Evolutionary conservation across 768 basidiomycete genomes (phyloP).

Genomic region (Phlegmacium glaucopus): DNA sequence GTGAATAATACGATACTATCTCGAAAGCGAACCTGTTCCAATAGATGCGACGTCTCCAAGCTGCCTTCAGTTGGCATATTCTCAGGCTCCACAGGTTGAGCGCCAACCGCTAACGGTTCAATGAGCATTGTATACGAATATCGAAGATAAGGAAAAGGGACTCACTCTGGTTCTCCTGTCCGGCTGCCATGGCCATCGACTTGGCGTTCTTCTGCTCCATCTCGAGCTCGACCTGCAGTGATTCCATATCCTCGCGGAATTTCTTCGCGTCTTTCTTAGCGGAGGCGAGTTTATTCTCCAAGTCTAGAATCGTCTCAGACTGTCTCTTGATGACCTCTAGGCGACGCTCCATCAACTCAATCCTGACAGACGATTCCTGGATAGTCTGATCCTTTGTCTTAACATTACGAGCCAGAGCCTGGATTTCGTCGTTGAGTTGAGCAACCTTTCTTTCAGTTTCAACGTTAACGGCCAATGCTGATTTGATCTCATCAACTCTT

Average conservation of each 20-base stretch:
- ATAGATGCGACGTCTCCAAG: slow-evolving; percentile 81
- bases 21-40: slow-evolving; percentile 67
- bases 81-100: slow-evolving; percentile 56
- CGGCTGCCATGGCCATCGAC: slow-evolving; percentile 64
- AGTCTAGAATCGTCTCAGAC: slow-evolving; percentile 75
- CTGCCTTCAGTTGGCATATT: slow-evolving; percentile 70
- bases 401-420: slow-evolving; percentile 79
- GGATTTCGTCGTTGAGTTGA: slow-evolving; percentile 86
- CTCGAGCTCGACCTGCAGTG: slow-evolving; percentile 87
- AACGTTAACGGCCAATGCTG: slow-evolving; percentile 77
- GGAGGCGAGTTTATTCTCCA: slow-evolving; percentile 79
- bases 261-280: slow-evolving; percentile 84
- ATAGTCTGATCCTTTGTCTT: slow-evolving; percentile 87
- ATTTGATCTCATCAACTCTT: slow-evolving; percentile 80
- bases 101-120: slow-evolving; percentile 34
- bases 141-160: slow-evolving; percentile 1
- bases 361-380: slow-evolving; percentile 88
- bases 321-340: slow-evolving; percentile 91
- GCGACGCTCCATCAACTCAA: slow-evolving; percentile 91
- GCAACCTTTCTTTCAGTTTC: slow-evolving; percentile 89
- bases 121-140: not conserved
- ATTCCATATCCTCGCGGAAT: slow-evolving; percentile 92
- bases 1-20: not conserved
- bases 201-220: slow-evolving; percentile 87
- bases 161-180: slow-evolving; percentile 72